Evolutionary conservation across 805 yeast genomes (phyloP).

Genomic region (Saturnispora hagleri): DNA sequence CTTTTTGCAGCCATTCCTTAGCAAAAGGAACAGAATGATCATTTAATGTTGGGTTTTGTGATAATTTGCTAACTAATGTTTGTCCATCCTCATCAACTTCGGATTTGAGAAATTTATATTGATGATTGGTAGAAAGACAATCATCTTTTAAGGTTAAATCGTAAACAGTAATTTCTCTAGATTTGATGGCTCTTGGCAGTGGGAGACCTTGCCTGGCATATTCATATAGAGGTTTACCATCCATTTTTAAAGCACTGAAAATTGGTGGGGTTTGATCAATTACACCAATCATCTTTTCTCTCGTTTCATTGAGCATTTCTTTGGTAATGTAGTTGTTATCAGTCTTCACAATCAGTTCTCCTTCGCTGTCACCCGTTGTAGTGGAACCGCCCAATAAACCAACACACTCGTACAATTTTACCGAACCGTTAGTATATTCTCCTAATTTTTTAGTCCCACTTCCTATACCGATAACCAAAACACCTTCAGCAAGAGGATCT

Average conservation of each 20-base stretch:
- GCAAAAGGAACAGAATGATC: slow-evolving; percentile 57
- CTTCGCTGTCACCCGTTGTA: slow-evolving; percentile 90
- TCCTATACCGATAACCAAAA: slow-evolving; percentile 86
- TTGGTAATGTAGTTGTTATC: slow-evolving; percentile 47
- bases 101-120: slow-evolving; percentile 37
- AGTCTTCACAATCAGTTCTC: slow-evolving; percentile 58
- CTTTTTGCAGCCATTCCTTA: slow-evolving; percentile 39
- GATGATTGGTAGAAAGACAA: slow-evolving; percentile 46
- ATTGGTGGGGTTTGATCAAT: slow-evolving; percentile 90
- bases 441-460: slow-evolving; percentile 77
- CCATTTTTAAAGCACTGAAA: slow-evolving; percentile 86
- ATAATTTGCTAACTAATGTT: slow-evolving; percentile 31
- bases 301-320: slow-evolving; percentile 40
- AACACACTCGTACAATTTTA: slow-evolving; percentile 71
- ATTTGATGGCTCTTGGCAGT: slow-evolving; percentile 73
- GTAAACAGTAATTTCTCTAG: slow-evolving; percentile 58
- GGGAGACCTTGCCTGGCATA: slow-evolving; percentile 87
- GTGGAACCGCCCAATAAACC: slow-evolving; percentile 87
- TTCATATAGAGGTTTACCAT: slow-evolving; percentile 89
- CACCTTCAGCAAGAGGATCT: slow-evolving; percentile 95
- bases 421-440: slow-evolving; percentile 61
- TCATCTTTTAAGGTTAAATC: slow-evolving; percentile 46
- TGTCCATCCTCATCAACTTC: slow-evolving; percentile 40
- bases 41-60: slow-evolving; percentile 45
- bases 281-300: slow-evolving; percentile 66